Evolutionary conservation across 306 rosid species (phyloP).

Genomic region (Cucurbita argyrosperma): DNA sequence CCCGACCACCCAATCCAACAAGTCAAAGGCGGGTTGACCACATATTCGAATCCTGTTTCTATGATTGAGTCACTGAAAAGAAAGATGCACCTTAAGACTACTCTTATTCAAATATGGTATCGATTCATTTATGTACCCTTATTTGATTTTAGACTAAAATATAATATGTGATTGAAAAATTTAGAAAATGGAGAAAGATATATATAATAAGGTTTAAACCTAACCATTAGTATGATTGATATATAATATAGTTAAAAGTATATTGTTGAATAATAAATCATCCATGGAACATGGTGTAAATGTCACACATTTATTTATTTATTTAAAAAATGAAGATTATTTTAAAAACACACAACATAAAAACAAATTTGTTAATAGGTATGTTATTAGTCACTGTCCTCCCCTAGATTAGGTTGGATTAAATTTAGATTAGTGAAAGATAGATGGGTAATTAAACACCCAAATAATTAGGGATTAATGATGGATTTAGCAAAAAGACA

Average conservation of each 20-base stretch:
- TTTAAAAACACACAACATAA: no score
- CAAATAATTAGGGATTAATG: slow-evolving; percentile 16
- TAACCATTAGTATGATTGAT: neutral
- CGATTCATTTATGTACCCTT: no score
- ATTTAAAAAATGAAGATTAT: no score
- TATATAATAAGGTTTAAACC: neutral
- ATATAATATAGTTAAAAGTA: neutral
- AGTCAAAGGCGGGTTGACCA: no score
- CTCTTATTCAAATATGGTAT: no score
- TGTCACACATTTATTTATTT: neutral
- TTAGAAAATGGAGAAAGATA: neutral
- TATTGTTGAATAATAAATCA: neutral
- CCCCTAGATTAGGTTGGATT: neutral
- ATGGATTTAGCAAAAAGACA: slow-evolving; percentile 14
- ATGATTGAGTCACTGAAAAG: no score
- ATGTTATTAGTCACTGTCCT: neutral
- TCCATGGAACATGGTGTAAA: neutral
- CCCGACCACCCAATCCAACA: no score
- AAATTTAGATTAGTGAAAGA: slow-evolving; percentile 33
- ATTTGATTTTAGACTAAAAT: no score
- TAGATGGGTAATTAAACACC: slow-evolving; percentile 29
- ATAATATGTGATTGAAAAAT: no score
- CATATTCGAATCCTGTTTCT: no score
- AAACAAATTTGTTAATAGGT: neutral
- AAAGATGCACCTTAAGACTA: no score